Base-by-base conservation (phyloP, 2,329 filamentous ascomycete genomes). In the Cladosporium sp. region DNA sequence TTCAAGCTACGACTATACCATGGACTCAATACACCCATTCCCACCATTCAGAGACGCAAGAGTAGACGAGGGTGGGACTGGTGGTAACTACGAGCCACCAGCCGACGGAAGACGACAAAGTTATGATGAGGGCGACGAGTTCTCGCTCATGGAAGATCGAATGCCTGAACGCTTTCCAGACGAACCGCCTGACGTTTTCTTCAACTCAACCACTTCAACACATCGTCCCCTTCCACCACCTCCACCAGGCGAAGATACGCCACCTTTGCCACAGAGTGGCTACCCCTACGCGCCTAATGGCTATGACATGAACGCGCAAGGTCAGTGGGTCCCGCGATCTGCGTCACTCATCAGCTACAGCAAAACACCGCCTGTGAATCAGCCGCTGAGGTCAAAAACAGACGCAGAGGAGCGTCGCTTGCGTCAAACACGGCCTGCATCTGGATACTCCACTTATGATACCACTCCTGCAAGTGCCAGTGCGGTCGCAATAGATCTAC, bases 101-200 rank as follows among this genome's bases (percentile, higher is more conserved):
- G 76, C 75, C 6, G 79, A 71, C 54, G 68, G 67, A 38, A 72
- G 90, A 57, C 81, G 89, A 53, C 75, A 90, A 60, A 96, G 90
- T 69, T 96, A 93, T 60, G 92, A 97, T 59, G 89, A 95, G 64
- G 92, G 88, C 2, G 93, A 96, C 58, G 93, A 97, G 66, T 78
- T 69, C 39, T 67, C 65, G 5, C 62, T 76, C 30, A 72, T 67
- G 56, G 71, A 75, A 40, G 63, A 63, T n/a, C 64, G 27, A 58
- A 39, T 70, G 25, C 66, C 67, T 7, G 67, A 69, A 51, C 61
- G 57, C 27, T 62, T 62, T 49, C 59, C 63, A 29, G 60, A 64
- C 63, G 88, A 90, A 50, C 88, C 89, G 54, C 87, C 86, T 15
- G 93, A 95, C 60, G 83, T 97, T 64, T 95, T 95, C 65, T 98